phyloP scores from a whole-genome alignment of 2,329 filamentous ascomycete species.

The Colletotrichum incanum region DNA sequence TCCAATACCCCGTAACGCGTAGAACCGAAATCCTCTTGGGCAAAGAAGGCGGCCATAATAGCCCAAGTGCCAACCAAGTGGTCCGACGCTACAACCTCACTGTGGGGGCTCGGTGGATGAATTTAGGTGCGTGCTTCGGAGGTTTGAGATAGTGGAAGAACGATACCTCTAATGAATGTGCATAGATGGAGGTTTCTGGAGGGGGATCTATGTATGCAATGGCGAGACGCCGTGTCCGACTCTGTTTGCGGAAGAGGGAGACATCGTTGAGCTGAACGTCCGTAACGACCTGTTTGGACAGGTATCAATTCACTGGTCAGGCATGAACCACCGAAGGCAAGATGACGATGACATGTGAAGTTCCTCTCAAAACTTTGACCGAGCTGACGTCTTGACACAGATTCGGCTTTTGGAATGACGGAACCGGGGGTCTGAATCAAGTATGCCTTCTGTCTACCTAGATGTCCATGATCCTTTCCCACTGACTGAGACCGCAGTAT shows the following conservation, averaged over 20 bases:
- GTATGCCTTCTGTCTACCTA: neutral
- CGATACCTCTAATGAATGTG: neutral
- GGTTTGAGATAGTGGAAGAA: accelerated
- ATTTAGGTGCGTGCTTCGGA: constrained; percentile 3
- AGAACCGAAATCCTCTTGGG: neutral
- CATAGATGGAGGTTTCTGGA: constrained; percentile 25
- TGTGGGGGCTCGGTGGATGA: constrained; percentile 25
- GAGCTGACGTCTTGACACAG: neutral
- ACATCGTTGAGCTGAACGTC: constrained; percentile 29
- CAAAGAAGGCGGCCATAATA: accelerated
- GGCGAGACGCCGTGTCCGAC: constrained; percentile 27
- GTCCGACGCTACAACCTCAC: constrained; percentile 21
- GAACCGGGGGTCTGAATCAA: constrained; percentile 29
- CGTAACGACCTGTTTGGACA: constrained; percentile 24
- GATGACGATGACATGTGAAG: accelerated
- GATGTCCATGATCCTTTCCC: too few relatives aligned
- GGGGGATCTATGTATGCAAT: constrained; percentile 30
- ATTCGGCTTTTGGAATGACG: constrained; percentile 31
- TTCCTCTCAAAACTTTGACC: neutral
- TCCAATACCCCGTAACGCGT: neutral
- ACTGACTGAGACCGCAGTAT: constrained; percentile 2
- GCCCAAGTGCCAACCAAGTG: neutral
- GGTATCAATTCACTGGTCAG: constrained; percentile 30
- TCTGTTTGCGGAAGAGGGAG: constrained; percentile 20
- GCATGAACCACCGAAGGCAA: constrained; percentile 27